Evolutionary conservation across 1,284 basidiomycete species (phyloP), one percentile per base, ranked within the genome.

Genomic region (Athelia psychrophila): DNA sequence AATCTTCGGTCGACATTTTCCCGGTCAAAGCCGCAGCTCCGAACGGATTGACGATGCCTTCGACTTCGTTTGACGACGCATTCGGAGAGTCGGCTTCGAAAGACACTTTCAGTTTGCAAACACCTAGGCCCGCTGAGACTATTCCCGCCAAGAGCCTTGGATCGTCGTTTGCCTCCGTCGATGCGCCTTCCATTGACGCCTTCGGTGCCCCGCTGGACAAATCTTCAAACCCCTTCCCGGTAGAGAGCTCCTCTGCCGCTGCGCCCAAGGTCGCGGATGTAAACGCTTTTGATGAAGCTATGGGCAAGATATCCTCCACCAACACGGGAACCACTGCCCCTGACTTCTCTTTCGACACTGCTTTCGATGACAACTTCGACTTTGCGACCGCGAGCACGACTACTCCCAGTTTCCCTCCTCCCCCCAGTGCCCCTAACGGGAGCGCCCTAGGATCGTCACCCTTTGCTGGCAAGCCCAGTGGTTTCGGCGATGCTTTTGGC

Each of bases 321-420:
- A 61, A 56, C 32, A 63, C 71, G 8, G 61, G 74, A 2, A 51
- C 62, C 18, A 68, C 75, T 2, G 61, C 72, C 2, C 73, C 79
- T 2, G 69, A 71, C 16, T 81, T 86, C 58, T 73, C 80, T 10
- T 87, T 91, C 54, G 87, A 86, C 53, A 73, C 80, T 51, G 78
- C 75, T n/a, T 94, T 94, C 60, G 92, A 94, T 32, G 91, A 93
- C 60, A 88, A 90, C 57, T 93, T 94, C 64, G 91, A 94, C 69
- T 95, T 95, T 58, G 75, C 72, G 1, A 72, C 77, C 10, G 73
- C 72, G 18, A 53, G 65, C 5, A 64, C 59, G 48, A 59, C 67
- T 20, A 60, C 62, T 2, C 44, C 65, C 4, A 54, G 60, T 2
- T 50, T 19, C 55, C 63, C 30, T 51, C 54, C 30, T 40, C 56